A percentile compares a stretch with the other conserved stretches of the same genome.
Conservation (phyloP, 352 stramenopile genomes). For the Pythium rishiriense region DNA sequence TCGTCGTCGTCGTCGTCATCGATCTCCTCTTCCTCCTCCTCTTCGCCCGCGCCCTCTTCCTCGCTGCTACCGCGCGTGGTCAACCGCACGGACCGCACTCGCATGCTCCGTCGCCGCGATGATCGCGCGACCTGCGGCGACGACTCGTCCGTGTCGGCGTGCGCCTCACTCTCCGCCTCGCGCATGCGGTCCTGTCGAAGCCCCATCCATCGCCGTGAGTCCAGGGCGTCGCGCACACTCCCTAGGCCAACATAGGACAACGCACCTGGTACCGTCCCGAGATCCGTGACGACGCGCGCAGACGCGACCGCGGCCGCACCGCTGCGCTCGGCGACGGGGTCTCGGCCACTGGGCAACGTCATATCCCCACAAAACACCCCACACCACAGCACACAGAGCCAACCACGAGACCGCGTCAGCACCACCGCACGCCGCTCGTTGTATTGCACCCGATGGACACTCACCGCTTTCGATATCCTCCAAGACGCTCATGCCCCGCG, state of each 20-base stretch:
- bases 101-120: slow-evolving; percentile 8
- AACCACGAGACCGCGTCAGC: background rate
- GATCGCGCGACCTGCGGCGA: slow-evolving; percentile 9
- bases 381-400: background rate
- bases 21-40: slow-evolving; percentile 1
- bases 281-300: slow-evolving; percentile 18
- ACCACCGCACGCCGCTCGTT: background rate
- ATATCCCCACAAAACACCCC: background rate
- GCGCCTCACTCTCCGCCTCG: slow-evolving; percentile 4
- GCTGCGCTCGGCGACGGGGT: slow-evolving; percentile 26
- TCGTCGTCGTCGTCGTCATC: slow-evolving; percentile 10
- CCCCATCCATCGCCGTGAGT: background rate
- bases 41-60: slow-evolving; percentile 6
- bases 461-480: slow-evolving; percentile 24
- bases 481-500: slow-evolving; percentile 22
- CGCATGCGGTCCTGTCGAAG: slow-evolving; percentile 17
- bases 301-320: slow-evolving; percentile 20
- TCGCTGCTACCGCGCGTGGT: slow-evolving; percentile 9
- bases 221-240: background rate
- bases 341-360: slow-evolving; percentile 18
- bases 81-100: slow-evolving; percentile 1
- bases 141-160: slow-evolving; percentile 20
- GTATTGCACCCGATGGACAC: background rate
- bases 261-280: slow-evolving; percentile 16
- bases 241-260: background rate